Conservation (phyloP, 176 grass and related monocot genomes). For the Raddia guianensis region DNA sequence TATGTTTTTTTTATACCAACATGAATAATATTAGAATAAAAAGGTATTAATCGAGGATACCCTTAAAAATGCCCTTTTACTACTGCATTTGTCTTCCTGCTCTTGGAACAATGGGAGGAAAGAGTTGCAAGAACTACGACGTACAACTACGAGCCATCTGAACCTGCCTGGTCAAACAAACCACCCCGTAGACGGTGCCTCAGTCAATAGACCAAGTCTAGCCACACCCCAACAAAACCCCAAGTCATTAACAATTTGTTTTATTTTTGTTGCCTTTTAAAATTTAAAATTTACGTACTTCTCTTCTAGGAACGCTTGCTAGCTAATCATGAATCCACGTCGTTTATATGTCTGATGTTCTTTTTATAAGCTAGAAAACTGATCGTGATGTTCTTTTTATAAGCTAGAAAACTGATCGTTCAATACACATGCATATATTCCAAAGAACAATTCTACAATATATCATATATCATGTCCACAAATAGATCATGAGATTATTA, state of each 20-base stretch:
- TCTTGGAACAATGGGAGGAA: neutral
- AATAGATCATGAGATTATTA: too few relatives aligned
- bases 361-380: neutral
- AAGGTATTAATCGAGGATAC: too few relatives aligned
- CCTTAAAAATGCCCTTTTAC: too few relatives aligned
- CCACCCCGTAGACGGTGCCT: neutral
- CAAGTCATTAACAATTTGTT: neutral
- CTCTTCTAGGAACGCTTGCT: neutral
- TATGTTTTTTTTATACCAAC: too few relatives aligned
- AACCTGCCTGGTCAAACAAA: constrained; percentile 42
- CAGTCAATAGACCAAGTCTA: constrained; percentile 25
- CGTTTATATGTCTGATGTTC: neutral
- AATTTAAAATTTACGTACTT: neutral
- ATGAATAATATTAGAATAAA: too few relatives aligned
- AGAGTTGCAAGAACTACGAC: constrained; percentile 1
- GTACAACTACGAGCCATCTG: neutral
- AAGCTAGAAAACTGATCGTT: neutral
- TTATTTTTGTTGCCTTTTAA: neutral
- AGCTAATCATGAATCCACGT: neutral
- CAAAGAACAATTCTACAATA: too few relatives aligned
- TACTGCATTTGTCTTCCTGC: neutral
- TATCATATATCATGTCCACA: too few relatives aligned
- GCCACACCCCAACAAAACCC: constrained; percentile 17
- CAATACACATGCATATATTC: neutral
- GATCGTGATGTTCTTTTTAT: neutral